Percentiles rank a stretch among this genome's conserved stretches.
These are phyloP conservation scores for Hymenoscyphus repandus DNA, from an alignment of 2,329 filamentous ascomycete species.

Conservation along the genomic window DNA sequence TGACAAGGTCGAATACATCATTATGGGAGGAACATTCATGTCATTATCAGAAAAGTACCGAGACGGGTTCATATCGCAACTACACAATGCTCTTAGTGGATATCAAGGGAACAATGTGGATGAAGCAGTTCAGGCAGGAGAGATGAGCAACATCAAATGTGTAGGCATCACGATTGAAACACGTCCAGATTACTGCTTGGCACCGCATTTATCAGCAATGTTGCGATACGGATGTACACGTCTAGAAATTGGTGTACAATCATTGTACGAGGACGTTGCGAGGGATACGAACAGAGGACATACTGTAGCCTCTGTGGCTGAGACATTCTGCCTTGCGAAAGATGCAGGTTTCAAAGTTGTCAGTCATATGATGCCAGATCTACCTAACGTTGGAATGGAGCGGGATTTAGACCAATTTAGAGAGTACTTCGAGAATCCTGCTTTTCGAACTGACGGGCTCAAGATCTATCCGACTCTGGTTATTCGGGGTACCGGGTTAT, in stretches of 20 bases:
- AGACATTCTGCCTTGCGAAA: slow-evolving; percentile 96
- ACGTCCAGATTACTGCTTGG: slow-evolving; percentile 90
- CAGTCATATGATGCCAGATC: slow-evolving; percentile 98
- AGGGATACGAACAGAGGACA: slow-evolving; percentile 95
- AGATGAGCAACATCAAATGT: slow-evolving; percentile 96
- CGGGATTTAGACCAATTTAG: slow-evolving; percentile 94
- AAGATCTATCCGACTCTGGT: slow-evolving; percentile 98
- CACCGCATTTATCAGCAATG: slow-evolving; percentile 94
- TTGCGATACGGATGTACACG: slow-evolving; percentile 95
- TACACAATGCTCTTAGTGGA: slow-evolving; percentile 94
- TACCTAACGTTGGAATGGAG: slow-evolving; percentile 98
- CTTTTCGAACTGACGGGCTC: slow-evolving; percentile 90
- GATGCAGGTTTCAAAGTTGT: slow-evolving; percentile 99
- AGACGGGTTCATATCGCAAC: slow-evolving; percentile 87
- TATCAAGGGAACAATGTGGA: slow-evolving; percentile 94
- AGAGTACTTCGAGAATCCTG: slow-evolving; percentile 96
- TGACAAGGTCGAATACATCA: slow-evolving; percentile 99
- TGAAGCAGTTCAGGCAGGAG: slow-evolving; percentile 87
- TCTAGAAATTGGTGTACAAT: slow-evolving; percentile 92
- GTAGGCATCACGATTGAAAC: slow-evolving; percentile 99
- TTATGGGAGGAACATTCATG: slow-evolving; percentile 99
- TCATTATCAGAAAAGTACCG: slow-evolving; percentile 84
- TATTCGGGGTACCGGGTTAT: slow-evolving; percentile 91
- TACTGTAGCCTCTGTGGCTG: slow-evolving; percentile 89
- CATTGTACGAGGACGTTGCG: slow-evolving; percentile 96